Evolutionary conservation across 2,329 filamentous ascomycete species (phyloP).

Genomic region (Colletotrichum brevisporum): DNA sequence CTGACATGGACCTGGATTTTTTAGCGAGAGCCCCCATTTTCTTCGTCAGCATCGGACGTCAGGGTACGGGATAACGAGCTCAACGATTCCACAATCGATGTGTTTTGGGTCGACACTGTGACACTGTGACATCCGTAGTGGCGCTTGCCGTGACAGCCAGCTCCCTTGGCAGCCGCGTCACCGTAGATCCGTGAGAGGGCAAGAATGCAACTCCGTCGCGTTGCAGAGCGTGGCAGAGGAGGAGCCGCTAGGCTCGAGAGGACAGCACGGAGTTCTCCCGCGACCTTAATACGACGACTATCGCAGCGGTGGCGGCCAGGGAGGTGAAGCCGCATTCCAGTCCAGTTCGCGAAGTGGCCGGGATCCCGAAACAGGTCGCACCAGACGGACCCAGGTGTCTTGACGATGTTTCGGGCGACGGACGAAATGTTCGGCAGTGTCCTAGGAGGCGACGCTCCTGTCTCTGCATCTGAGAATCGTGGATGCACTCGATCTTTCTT

Average conservation of each 20-base stretch:
- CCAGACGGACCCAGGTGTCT: constrained; percentile 16
- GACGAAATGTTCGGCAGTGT: background rate
- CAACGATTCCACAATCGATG: too few relatives aligned
- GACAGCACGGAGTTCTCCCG: background rate
- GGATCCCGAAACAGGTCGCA: constrained; percentile 34
- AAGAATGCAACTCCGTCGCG: background rate
- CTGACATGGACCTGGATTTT: background rate
- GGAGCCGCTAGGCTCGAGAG: background rate
- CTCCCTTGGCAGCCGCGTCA: constrained; percentile 25
- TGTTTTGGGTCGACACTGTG: background rate
- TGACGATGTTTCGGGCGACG: constrained; percentile 20
- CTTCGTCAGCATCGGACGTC: background rate
- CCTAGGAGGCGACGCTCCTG: background rate
- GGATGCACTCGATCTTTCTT: background rate
- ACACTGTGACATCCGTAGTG: constrained; percentile 4
- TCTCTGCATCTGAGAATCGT: background rate
- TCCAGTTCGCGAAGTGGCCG: background rate
- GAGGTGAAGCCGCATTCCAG: constrained; percentile 9
- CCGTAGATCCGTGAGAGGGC: constrained; percentile 9
- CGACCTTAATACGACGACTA: constrained; percentile 18
- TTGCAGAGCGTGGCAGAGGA: background rate
- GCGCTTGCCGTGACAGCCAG: constrained; percentile 24
- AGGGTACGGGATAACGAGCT: background rate
- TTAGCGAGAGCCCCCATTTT: background rate
- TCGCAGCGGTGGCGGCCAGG: background rate